Conservation (phyloP, 2,329 filamentous ascomycete genomes). For the Aspergillus alliaceus region DNA sequence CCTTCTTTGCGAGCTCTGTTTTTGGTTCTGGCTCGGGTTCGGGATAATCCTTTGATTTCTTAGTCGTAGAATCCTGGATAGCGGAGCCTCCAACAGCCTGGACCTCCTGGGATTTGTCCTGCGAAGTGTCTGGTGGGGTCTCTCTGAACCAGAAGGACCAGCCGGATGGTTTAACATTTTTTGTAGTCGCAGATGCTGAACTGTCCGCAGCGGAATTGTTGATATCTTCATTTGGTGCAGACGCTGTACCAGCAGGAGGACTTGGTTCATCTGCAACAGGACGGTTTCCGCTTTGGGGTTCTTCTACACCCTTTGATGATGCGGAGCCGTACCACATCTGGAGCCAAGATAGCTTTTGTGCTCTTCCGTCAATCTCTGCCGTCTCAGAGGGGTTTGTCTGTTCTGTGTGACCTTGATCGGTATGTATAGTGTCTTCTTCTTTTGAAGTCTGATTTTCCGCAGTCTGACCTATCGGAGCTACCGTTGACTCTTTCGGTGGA, state of each 20-base stretch:
- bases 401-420: constrained; percentile 9
- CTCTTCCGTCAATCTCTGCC: constrained; percentile 13
- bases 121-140: constrained; percentile 24
- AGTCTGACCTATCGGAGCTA: constrained; percentile 12
- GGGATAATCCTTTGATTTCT: constrained; percentile 17
- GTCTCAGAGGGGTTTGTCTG: constrained; percentile 12
- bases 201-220: constrained; percentile 18
- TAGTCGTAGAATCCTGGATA: constrained; percentile 18
- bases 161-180: constrained; percentile 31
- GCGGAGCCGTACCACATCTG: constrained; percentile 44
- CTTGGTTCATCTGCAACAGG: constrained; percentile 13
- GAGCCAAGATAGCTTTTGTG: constrained; percentile 45
- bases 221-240: constrained; percentile 15
- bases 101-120: constrained; percentile 25
- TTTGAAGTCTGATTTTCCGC: constrained; percentile 12
- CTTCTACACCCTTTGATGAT: constrained; percentile 25
- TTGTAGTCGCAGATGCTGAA: constrained; percentile 19
- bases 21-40: constrained; percentile 24
- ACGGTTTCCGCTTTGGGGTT: constrained; percentile 18
- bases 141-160: constrained; percentile 47
- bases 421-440: constrained; percentile 10
- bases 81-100: constrained; percentile 26
- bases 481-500: constrained; percentile 7
- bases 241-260: constrained; percentile 9
- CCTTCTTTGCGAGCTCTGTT: constrained; percentile 28